Percentiles rank a stretch among this genome's conserved stretches.
These are phyloP conservation scores for Rhynchospora breviuscula DNA, from an alignment of 176 grass and related monocot species.

Conservation along the genomic window DNA sequence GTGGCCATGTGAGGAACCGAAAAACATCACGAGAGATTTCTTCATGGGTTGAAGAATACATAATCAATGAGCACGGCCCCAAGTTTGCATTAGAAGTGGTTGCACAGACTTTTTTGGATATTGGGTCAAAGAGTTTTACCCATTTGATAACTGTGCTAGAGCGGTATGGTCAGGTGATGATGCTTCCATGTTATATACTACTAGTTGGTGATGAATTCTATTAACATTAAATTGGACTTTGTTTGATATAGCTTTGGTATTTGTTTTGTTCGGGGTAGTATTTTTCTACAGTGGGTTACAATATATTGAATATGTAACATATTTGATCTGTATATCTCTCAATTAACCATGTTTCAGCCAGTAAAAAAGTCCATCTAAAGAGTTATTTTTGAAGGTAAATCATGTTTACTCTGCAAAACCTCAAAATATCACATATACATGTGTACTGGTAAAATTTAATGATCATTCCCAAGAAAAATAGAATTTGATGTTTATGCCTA, in stretches of 20 bases:
- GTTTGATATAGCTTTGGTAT: neutral
- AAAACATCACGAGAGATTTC: constrained; percentile 68
- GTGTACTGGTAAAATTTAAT: neutral
- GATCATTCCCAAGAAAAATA: neutral
- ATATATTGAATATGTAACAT: neutral
- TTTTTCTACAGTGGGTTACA: neutral
- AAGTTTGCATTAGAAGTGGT: constrained; percentile 84
- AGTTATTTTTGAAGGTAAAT: neutral
- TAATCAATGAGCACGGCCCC: constrained; percentile 62
- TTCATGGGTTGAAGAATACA: constrained; percentile 70
- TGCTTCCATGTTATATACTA: constrained; percentile 5
- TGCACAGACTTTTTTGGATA: constrained; percentile 81
- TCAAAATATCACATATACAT: neutral
- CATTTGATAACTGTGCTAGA: constrained; percentile 95
- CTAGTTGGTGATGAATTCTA: neutral
- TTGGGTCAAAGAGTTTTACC: constrained; percentile 99
- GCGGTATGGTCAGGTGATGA: constrained; percentile 63
- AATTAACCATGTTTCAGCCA: neutral
- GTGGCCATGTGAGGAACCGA: constrained; percentile 59
- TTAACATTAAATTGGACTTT: neutral
- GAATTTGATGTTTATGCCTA: neutral
- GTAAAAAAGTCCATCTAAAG: neutral
- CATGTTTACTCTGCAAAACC: neutral
- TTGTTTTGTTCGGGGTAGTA: neutral
- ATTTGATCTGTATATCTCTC: neutral